Conservation (phyloP, 331 rosid species). For the Cydonia oblonga region DNA sequence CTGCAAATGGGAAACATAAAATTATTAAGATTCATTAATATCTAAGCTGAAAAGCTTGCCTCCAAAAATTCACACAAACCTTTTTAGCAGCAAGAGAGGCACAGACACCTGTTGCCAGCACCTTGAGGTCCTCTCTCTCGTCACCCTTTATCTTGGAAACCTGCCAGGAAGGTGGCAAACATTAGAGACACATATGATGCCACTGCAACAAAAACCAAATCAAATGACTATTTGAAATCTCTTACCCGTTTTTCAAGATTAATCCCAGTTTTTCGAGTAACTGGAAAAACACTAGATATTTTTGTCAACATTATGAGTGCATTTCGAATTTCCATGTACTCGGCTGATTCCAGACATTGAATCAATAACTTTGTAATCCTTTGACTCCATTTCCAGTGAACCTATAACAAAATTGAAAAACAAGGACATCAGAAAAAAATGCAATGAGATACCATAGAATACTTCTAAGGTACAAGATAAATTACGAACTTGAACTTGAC, state of each 20-base stretch:
- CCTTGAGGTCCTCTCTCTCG: slow-evolving; percentile 98
- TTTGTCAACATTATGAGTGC: slow-evolving; percentile 87
- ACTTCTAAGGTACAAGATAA: neutral
- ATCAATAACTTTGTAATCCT: slow-evolving; percentile 81
- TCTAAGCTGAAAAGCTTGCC: slow-evolving; percentile 1
- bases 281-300: slow-evolving; percentile 92
- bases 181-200: neutral
- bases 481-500: neutral
- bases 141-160: slow-evolving; percentile 93
- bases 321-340: slow-evolving; percentile 99
- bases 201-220: neutral
- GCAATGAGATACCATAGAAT: neutral
- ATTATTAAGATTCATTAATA: neutral
- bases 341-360: slow-evolving; percentile 89
- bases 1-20: slow-evolving; percentile 36
- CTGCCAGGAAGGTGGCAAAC: slow-evolving; percentile 28
- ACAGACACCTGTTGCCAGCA: slow-evolving; percentile 92
- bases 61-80: slow-evolving; percentile 30
- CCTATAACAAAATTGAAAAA: slow-evolving; percentile 32
- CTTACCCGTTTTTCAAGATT: slow-evolving; percentile 93
- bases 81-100: slow-evolving; percentile 97
- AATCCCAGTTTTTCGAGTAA: slow-evolving; percentile 87
- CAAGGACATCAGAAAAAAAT: neutral
- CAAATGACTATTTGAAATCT: slow-evolving; percentile 4
- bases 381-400: slow-evolving; percentile 99